Evolutionary conservation across 1,284 basidiomycete species (phyloP).

Genomic region (Vanrija humicola): DNA sequence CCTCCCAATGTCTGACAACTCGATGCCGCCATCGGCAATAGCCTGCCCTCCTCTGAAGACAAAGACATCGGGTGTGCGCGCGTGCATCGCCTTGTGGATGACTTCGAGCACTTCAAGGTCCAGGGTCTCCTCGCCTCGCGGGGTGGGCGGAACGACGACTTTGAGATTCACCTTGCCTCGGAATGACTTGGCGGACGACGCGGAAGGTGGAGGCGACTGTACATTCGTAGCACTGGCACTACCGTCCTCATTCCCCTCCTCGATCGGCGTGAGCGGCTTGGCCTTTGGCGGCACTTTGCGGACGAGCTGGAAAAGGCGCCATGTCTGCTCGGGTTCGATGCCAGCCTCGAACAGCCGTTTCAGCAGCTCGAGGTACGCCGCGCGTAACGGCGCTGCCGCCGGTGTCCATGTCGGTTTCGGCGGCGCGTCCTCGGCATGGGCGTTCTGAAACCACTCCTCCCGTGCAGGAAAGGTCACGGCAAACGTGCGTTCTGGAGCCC

Average conservation of each 20-base stretch:
- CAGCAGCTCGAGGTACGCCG: slow-evolving; percentile 33
- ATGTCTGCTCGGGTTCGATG: slow-evolving; percentile 28
- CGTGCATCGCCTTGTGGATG: slow-evolving; percentile 36
- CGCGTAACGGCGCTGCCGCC: slow-evolving; percentile 13
- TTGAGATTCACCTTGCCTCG: slow-evolving; percentile 1
- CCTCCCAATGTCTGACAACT: slow-evolving; percentile 33
- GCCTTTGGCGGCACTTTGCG: slow-evolving; percentile 21
- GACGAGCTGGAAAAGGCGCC: slow-evolving; percentile 41
- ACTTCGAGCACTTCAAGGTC: slow-evolving; percentile 41
- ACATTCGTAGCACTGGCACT: background rate
- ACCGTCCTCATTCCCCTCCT: background rate
- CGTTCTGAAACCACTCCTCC: slow-evolving; percentile 30
- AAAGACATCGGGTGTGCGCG: slow-evolving; percentile 40
- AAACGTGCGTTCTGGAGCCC: slow-evolving; percentile 23
- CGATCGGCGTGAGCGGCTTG: background rate
- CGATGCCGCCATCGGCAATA: slow-evolving; percentile 32
- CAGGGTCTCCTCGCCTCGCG: slow-evolving; percentile 16
- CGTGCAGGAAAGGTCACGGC: slow-evolving; percentile 35
- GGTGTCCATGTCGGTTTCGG: too few relatives aligned
- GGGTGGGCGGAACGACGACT: background rate
- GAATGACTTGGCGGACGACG: background rate
- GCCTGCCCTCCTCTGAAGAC: slow-evolving; percentile 29
- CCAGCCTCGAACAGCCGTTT: slow-evolving; percentile 37
- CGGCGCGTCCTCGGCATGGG: slow-evolving; percentile 18
- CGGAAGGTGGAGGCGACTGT: background rate